Evolutionary conservation across 1,284 basidiomycete genomes (phyloP).

Genomic region (Psilocybe mexicana): DNA sequence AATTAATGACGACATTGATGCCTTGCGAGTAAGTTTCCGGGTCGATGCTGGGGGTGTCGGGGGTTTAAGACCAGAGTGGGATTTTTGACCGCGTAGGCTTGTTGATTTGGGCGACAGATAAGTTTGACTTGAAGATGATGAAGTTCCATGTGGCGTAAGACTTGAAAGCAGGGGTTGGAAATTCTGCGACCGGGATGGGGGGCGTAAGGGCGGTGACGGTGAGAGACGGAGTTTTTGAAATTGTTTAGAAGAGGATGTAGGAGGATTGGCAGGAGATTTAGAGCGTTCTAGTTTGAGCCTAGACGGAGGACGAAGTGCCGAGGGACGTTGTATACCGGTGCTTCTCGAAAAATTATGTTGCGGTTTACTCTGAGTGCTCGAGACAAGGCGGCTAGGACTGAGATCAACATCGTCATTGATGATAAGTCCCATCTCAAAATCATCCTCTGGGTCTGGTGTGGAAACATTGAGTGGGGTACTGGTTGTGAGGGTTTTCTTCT

Average conservation of each 20-base stretch:
- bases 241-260: conserved; percentile 62
- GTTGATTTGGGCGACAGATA: conserved; percentile 68
- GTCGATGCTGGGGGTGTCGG: conserved; percentile 60
- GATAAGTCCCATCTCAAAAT: conserved; percentile 79
- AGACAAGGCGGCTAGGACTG: conserved; percentile 69
- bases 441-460: conserved; percentile 70
- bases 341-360: conserved; percentile 49
- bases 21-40: conserved; percentile 68
- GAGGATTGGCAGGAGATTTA: conserved; percentile 69
- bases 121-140: conserved; percentile 44
- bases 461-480: conserved; percentile 53
- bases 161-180: conserved; percentile 58
- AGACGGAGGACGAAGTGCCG: conserved; percentile 57
- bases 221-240: conserved; percentile 66
- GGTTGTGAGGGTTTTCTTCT: conserved; percentile 58
- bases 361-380: conserved; percentile 50
- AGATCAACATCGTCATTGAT: conserved; percentile 80
- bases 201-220: conserved; percentile 60
- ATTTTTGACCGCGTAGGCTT: conserved; percentile 77
- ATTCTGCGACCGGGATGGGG: conserved; percentile 54
- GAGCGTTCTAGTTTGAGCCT: conserved; percentile 60
- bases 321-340: conserved; percentile 51
- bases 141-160: conserved; percentile 32
- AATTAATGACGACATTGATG: conserved; percentile 72
- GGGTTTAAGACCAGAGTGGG: conserved; percentile 74